Evolutionary conservation across 768 basidiomycete genomes (phyloP), one percentile per base, ranked within the genome.

Genomic region (Lentinula detonsa): DNA sequence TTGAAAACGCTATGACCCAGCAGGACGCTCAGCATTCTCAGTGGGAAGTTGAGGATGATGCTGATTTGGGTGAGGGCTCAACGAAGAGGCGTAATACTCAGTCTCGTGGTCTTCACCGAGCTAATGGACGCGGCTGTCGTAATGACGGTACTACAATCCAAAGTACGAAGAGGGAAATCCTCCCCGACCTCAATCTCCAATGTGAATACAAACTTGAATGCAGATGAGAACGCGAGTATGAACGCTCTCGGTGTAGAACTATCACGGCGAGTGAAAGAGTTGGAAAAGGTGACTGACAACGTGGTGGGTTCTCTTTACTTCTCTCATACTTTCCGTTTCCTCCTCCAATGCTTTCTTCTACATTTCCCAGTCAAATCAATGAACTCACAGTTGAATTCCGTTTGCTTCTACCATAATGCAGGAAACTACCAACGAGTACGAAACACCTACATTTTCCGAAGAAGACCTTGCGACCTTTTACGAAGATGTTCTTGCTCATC

Each of bases 381-480:
- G 2, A 3, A 34, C 42, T 53, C 28, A 63, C 48, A 46, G 16
- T 56, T 28, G 31, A 11, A 28, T 57, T 18, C 33, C 46, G 7
- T 5, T 8, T 48, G 5, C 43, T 40, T 0, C 37, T 13, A 39
- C 11, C 11, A 39, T 39, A 39, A 39, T 39, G 11, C 37, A 80
- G 79, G 69, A 70, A 59, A 62, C 70, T 10, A 39, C 37, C 37
- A 13, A 39, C 7, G 68, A 69, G 33, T 56, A 71, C 5, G 75
- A 75, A 28, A 61, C 71, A 1, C 69, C 73, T 8, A 63, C 69
- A 3, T 82, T 77, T 61, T 73, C 75, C 1, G 81, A 82, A 63
- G 73, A 75, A 18, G 78, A 79, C 9, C 67, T 82, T 4, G 43
- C 76, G 46, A 58, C 67, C 1, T 62, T 82, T 48, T 82, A 82